Evolutionary conservation across 2,329 filamentous ascomycete species (phyloP), one percentile per base, ranked within the genome.

Genomic region (Trichoderma sp.): DNA sequence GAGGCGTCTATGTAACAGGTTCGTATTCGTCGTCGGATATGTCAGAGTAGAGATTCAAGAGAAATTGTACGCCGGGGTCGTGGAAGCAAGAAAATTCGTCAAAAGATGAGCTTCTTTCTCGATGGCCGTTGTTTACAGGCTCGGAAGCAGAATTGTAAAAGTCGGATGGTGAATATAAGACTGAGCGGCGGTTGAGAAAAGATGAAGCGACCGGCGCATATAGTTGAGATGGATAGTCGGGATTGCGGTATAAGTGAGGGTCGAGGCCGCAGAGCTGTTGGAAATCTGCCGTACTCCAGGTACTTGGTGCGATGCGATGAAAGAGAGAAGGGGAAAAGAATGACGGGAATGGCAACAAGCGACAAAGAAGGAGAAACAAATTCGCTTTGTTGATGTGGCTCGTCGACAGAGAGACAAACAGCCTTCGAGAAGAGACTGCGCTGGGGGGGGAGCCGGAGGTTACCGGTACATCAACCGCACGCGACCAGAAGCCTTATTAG

Each of bases 11-110:
- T 65, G 52, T 65, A 10, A 27, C 54, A n/a, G 42, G 45, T 59
- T 63, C 63, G 63, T 65, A 56, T 56, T 48, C 63, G 63, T 65
- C 63, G 63, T 65, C 52, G 52, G 52, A 64, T 53, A 54, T 50
- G 35, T 61, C 25, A 60, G 50, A 60, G 29, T 6, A 61, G 64
- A 67, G 56, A 61, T 53, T 67, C 9, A 25, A 25, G 57, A 5
- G 37, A 56, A 39, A 54, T 34, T 42, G 42, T 19, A 32, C 58
- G 50, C 34, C 34, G 34, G 13, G 35, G 35, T 19, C n/a, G 35
- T 32, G 2, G 56, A 19, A 48, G 15, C 8, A 15, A 57, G 39
- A 48, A 57, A 37, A 52, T 32, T 64, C 37, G 37, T n/a, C 27
- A 39, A 7, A 8, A 45, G 25, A 42, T 15, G 50, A 61, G 48